Evolutionary conservation across 768 basidiomycete species (phyloP), one percentile per base, ranked within the genome.

Genomic region (Rhizopogon rudus): DNA sequence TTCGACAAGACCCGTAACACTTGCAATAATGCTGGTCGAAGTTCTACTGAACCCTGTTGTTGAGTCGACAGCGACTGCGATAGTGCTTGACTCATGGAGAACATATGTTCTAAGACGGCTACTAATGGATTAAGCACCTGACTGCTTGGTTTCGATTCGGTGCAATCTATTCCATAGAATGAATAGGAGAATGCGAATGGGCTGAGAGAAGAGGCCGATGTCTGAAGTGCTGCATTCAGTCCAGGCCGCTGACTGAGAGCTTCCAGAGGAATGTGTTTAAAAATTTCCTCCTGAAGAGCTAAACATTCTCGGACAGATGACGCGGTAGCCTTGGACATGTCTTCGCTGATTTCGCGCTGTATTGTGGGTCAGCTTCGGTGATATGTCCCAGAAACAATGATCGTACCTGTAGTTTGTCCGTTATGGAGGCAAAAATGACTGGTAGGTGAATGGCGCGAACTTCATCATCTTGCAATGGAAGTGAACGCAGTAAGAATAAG

Each of bases 391-490:
- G 0, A 44, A 41, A n/a, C 25, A 3, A 43, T 17, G 29, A 13
- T 49, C 78, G 68, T 67, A 93, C 92, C 58, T 81, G 72, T 35
- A 92, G 59, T 5, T 79, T 63, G 57, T 91, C 87, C 40, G 87
- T 65, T 42, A 91, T 73, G 6, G 82, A 84, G 2, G 83, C 75
- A 55, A 95, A 87, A 13, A 93, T 74, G 42, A 93, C 70, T 0
- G 96, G 94, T 10, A 94, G 71, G 68, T 96, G 92, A 29, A 93
- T 75, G 3, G 75, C 80, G 63, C 82, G 84, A 25, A 91, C 81
- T 65, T 97, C 96, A 57, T 98, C 93, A 61, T 98, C 96, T 62
- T 92, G 90, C 1, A 77, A 66, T 10, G 84, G 79, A 64, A 97
- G 88, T 2, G 83, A 81, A 28, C 74, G 75, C 6, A 98, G 72